Evolutionary conservation across 371 early-diverging fungal species (phyloP), one percentile per base, ranked within the genome.

Genomic region (Circinella minor): DNA sequence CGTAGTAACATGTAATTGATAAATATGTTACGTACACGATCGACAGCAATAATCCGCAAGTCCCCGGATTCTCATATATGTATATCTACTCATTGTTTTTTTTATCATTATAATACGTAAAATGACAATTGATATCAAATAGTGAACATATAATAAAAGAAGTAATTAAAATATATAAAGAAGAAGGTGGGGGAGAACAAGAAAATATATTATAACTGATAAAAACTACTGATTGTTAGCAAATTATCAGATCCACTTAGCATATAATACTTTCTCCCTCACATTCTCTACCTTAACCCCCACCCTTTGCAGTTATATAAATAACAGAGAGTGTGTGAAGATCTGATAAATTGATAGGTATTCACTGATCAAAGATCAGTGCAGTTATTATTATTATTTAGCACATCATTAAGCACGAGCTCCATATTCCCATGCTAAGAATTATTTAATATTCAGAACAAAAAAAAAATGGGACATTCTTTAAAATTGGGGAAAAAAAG

Each of bases 331-430:
- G 36, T 57, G 57, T 57, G 57, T 10, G 57, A 57, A 57, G 57
- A 57, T 57, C 57, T 57, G 57, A 57, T 57, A 57, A 57, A 57
- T 34, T 27, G 57, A 34, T 57, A 57, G 20, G 57, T 57, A 57
- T 34, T 57, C n/a, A 51, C 51, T 51, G 51, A 51, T 51, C 51
- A 17, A 17, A 17, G 51, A 51, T 51, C 51, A 51, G 51, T 51
- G 47, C 47, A 47, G 47, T 9, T 11, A 47, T 3, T n/a, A n/a
- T 5, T 5, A 13, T 51, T 5, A 5, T 51, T 13, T n/a, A 17
- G 51, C 51, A 14, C 7, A 51, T 15, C n/a, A 14, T 51, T 17
- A 0, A 51, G 14, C 51, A 51, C 51, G 51, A 7, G 51, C 15
- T n/a, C 7, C 3, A 43, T 43, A 9, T 51, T 15, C 51, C 51